phyloP scores from a whole-genome alignment of 2,329 filamentous ascomycete species.

The Aspergillus sp. region DNA sequence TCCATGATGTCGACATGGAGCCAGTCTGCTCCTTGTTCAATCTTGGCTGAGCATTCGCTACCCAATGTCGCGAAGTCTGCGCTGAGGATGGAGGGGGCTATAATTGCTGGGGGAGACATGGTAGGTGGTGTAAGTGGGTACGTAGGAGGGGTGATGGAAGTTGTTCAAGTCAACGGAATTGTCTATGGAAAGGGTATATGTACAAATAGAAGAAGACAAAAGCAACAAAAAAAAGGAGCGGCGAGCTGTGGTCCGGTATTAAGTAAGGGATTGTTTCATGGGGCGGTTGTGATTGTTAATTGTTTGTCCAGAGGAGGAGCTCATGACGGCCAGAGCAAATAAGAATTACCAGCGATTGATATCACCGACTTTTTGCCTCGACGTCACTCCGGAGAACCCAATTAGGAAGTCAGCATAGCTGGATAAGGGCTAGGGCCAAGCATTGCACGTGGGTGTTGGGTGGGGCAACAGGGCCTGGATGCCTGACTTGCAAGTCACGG shows the following conservation, averaged over 20 bases:
- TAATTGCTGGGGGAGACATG: conserved; percentile 91
- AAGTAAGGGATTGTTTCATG: neutral
- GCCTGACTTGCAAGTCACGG: conserved; percentile 19
- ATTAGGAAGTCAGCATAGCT: conserved; percentile 15
- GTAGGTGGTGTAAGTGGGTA: neutral
- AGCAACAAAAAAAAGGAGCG: neutral
- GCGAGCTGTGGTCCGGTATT: neutral
- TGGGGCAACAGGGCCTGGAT: conserved; percentile 10
- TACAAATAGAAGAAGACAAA: neutral
- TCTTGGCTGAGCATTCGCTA: conserved; percentile 81
- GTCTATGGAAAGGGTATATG: neutral
- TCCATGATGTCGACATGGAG: conserved; percentile 98
- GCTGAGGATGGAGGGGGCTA: conserved; percentile 96
- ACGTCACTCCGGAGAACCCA: conserved; percentile 24
- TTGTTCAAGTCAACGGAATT: neutral
- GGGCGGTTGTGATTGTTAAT: neutral
- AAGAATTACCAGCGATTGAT: conserved; percentile 14
- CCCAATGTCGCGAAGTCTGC: conserved; percentile 92
- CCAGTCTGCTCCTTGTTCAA: conserved; percentile 85
- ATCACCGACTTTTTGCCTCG: conserved; percentile 19
- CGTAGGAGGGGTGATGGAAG: neutral
- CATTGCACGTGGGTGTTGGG: conserved; percentile 14
- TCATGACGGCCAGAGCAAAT: neutral
- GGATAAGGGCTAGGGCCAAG: conserved; percentile 27
- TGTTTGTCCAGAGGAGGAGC: neutral